These are phyloP conservation scores for Annulohypoxylon bovei DNA, from an alignment of 495 filamentous ascomycete genomes.

Conservation along the genomic window DNA sequence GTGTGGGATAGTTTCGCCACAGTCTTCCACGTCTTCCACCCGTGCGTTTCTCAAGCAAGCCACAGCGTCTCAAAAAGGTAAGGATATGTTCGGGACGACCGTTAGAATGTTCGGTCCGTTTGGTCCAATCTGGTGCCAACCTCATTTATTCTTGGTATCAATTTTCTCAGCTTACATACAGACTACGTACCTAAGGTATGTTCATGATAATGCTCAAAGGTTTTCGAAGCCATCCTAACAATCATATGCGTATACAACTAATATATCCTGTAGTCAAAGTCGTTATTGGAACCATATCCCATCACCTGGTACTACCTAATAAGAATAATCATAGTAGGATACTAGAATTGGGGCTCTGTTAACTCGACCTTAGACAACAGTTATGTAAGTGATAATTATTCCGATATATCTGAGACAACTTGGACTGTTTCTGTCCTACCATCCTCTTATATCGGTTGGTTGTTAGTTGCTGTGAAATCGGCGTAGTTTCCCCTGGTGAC, in stretches of 20 bases:
- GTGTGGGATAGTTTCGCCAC: constrained; percentile 26
- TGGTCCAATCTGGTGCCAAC: constrained; percentile 5
- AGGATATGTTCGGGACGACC: constrained; percentile 13
- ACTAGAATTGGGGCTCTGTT: no score
- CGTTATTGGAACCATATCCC: no score
- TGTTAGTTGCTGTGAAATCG: not conserved
- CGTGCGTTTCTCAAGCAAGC: constrained; percentile 15
- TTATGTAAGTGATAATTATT: not conserved
- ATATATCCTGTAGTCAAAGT: no score
- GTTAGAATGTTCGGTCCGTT: constrained; percentile 8
- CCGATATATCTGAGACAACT: not conserved
- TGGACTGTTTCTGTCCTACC: not conserved
- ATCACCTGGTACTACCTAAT: no score
- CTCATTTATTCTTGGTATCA: constrained; percentile 14
- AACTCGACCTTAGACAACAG: not conserved
- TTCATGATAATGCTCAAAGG: not conserved
- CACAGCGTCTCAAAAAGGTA: constrained; percentile 23
- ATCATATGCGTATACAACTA: no score
- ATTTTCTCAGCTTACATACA: not conserved
- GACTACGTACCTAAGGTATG: not conserved
- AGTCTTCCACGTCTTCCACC: constrained; percentile 18
- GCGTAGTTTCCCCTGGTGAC: not conserved
- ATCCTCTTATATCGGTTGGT: not conserved
- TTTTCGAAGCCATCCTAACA: not conserved
- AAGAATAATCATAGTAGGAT: no score